phyloP scores from a whole-genome alignment of 2,329 filamentous ascomycete species.

The Ceratocystis colombiana region DNA sequence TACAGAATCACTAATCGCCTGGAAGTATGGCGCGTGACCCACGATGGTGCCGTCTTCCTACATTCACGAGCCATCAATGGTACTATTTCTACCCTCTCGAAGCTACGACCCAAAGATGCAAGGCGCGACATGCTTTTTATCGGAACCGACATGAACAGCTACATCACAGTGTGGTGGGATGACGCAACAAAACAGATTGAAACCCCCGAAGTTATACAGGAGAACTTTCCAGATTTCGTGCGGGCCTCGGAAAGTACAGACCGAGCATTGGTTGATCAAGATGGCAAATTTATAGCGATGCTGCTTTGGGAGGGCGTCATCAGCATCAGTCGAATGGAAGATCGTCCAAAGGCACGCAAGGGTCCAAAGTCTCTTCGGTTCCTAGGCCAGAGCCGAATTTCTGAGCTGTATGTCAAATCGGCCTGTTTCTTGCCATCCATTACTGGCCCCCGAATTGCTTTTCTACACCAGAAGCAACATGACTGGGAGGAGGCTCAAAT shows the following conservation, averaged over 20 bases:
- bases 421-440: slow-evolving; percentile 49
- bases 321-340: slow-evolving; percentile 44
- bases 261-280: slow-evolving; percentile 73
- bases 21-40: slow-evolving; percentile 65
- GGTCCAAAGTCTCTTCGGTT: slow-evolving; percentile 17
- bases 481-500: slow-evolving; percentile 46
- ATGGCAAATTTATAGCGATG: slow-evolving; percentile 50
- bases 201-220: slow-evolving; percentile 43
- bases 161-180: slow-evolving; percentile 86
- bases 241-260: slow-evolving; percentile 75
- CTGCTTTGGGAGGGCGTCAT: slow-evolving; percentile 52
- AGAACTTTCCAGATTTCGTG: slow-evolving; percentile 50
- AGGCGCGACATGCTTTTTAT: slow-evolving; percentile 79
- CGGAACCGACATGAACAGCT: slow-evolving; percentile 79
- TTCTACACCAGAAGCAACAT: slow-evolving; percentile 46
- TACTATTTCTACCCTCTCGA: slow-evolving; percentile 74
- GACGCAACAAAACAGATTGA: slow-evolving; percentile 42
- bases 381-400: slow-evolving; percentile 47
- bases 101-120: slow-evolving; percentile 63
- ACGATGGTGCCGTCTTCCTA: slow-evolving; percentile 54
- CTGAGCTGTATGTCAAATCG: slow-evolving; percentile 50
- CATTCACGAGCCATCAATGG: slow-evolving; percentile 69
- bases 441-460: slow-evolving; percentile 48
- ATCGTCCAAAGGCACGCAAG: slow-evolving; percentile 25
- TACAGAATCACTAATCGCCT: slow-evolving; percentile 70